Base-by-base conservation (phyloP, 805 yeast species). In the Saturnispora bothae region DNA sequence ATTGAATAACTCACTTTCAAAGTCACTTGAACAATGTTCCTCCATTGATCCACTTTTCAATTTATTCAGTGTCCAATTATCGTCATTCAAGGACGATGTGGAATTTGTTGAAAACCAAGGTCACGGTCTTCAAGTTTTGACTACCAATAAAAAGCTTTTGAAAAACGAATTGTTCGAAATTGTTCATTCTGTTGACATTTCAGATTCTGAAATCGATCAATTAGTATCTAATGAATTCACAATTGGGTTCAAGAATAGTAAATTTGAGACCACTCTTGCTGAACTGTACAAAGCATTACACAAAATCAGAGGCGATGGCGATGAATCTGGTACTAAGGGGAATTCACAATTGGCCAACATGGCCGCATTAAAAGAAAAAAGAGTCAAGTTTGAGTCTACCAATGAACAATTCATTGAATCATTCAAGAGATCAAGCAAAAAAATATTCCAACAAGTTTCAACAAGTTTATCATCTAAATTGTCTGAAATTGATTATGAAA, bases 41-140 rank as follows among this genome's bases (percentile, higher is more conserved):
- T 61, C 63, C 28, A 61, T 81, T 36, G 74, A 68, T 38, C 73
- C 77, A 2, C 56, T 69, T 13, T 56, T 80, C 38, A 68, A 75
- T 3, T 60, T 71, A 23, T 76, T 76, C 45, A 65, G 73, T 13
- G 76, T 78, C 45, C 83, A 78, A 44, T 57, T 79, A 34, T 67
- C 76, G 12, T 69, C 77, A 3, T 71, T 84, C 27, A 70, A 77
- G 12, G 74, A 74, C 3, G 89, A 82, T 43, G 74, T 88, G 36
- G 69, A 72, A 33, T 71, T 68, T 36, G 76, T 86, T 30, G 95
- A 85, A 51, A 65, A 66, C 26, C 82, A 79, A 52, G 77, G 88
- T 3, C 75, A 80, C 48, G 95, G 95, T 34, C 58, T 85, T 14
- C 96, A 88, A 57, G 79, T 88, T 5, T 78, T 78, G 47, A 74